These are phyloP conservation scores for Hypoxylon crocopeplum DNA, from an alignment of 495 filamentous ascomycete species.

Conservation along the genomic window DNA sequence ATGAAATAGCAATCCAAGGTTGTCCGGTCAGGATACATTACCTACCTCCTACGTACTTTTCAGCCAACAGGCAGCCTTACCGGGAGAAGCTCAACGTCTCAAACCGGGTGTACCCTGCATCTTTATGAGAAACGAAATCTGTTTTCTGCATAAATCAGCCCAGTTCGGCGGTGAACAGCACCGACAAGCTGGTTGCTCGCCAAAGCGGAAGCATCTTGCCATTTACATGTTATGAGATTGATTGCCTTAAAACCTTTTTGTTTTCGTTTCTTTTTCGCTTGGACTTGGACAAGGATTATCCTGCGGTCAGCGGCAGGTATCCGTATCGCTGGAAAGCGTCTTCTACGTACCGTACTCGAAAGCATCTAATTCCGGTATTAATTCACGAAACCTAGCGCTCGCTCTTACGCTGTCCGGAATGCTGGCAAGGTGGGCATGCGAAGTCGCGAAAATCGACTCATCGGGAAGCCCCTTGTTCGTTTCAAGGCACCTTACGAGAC, in stretches of 20 bases:
- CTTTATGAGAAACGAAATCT: too few species aligned
- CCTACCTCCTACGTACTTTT: too few species aligned
- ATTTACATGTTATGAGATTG: too few species aligned
- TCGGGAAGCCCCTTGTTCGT: constrained; percentile 31
- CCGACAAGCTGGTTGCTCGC: too few species aligned
- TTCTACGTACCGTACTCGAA: constrained; percentile 2
- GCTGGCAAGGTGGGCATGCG: constrained; percentile 3
- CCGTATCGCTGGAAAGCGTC: constrained; percentile 10
- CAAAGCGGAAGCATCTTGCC: too few species aligned
- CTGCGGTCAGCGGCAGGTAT: constrained; percentile 22
- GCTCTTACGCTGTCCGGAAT: constrained; percentile 2
- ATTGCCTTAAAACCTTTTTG: neutral
- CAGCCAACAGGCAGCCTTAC: constrained; percentile 30
- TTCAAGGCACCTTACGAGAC: constrained; percentile 36
- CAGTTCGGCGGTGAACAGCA: too few species aligned
- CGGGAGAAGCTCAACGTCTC: constrained; percentile 26
- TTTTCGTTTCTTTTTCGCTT: neutral
- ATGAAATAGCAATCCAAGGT: neutral
- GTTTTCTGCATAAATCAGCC: too few species aligned
- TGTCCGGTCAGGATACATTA: neutral
- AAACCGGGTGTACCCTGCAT: too few species aligned
- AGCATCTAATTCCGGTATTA: neutral
- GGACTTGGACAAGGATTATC: constrained; percentile 5
- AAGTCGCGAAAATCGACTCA: constrained; percentile 30
- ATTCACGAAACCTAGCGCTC: constrained; percentile 1